These are phyloP conservation scores for Xylaria curta DNA, from an alignment of 495 filamentous ascomycete genomes.

Conservation along the genomic window DNA sequence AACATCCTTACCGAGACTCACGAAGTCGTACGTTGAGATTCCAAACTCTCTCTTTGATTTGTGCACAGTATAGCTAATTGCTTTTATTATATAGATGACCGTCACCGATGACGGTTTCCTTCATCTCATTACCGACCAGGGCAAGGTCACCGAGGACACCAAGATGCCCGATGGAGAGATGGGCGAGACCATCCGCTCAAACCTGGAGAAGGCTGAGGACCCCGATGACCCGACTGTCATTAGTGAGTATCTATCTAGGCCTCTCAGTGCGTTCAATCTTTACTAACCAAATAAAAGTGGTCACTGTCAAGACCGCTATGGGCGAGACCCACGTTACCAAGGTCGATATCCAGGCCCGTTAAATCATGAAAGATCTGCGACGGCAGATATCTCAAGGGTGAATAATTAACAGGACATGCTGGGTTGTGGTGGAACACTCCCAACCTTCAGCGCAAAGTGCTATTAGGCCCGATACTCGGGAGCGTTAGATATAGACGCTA, in stretches of 20 bases:
- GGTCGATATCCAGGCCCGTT: constrained; percentile 60
- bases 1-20: constrained; percentile 88
- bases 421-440: constrained; percentile 11
- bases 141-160: constrained; percentile 90
- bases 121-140: constrained; percentile 81
- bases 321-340: constrained; percentile 91
- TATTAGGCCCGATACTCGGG: not conserved
- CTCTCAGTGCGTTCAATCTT: constrained; percentile 12
- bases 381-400: not conserved
- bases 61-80: constrained; percentile 22
- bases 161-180: constrained; percentile 89
- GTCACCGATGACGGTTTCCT: constrained; percentile 91
- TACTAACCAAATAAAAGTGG: constrained; percentile 61
- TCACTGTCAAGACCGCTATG: constrained; percentile 94
- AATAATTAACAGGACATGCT: constrained; percentile 6
- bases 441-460: constrained; percentile 8
- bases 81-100: constrained; percentile 67
- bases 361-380: constrained; percentile 1
- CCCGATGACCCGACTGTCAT: constrained; percentile 73
- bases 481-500: constrained; percentile 21
- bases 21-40: constrained; percentile 77
- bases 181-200: constrained; percentile 63
- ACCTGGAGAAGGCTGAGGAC: constrained; percentile 17
- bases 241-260: constrained; percentile 68
- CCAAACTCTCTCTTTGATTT: not conserved